A percentile compares a stretch with the other conserved stretches of the same genome.
These are phyloP conservation scores for Anastatica hierochuntica DNA, from an alignment of 345 rosid species.

Conservation along the genomic window DNA sequence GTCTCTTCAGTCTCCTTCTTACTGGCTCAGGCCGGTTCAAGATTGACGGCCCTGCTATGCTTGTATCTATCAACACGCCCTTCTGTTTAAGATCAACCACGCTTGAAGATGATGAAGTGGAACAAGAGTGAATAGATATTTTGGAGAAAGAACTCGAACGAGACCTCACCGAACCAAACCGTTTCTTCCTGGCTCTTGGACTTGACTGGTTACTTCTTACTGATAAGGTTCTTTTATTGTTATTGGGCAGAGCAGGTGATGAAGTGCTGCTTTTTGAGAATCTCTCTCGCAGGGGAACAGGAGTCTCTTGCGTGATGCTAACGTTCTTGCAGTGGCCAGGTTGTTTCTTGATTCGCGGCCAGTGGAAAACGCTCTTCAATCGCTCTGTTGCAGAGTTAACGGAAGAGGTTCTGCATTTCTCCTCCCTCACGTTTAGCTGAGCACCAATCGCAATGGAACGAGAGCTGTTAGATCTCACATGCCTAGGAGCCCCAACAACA, in stretches of 20 bases:
- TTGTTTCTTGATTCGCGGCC: slow-evolving; percentile 50
- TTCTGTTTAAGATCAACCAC: slow-evolving; percentile 54
- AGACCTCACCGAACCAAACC: slow-evolving; percentile 46
- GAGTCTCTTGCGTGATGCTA: slow-evolving; percentile 23
- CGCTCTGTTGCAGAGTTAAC: slow-evolving; percentile 46
- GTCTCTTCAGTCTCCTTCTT: slow-evolving; percentile 40
- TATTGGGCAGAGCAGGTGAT: slow-evolving; percentile 28
- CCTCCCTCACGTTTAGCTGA: slow-evolving; percentile 33
- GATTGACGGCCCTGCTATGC: slow-evolving; percentile 43
- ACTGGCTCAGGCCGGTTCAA: slow-evolving; percentile 24
- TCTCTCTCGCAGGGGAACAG: slow-evolving; percentile 55
- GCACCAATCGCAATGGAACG: slow-evolving; percentile 40
- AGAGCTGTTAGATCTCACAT: slow-evolving; percentile 41
- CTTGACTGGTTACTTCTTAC: slow-evolving; percentile 77
- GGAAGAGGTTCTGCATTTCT: slow-evolving; percentile 38
- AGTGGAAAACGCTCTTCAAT: slow-evolving; percentile 48
- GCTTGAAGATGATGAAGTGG: slow-evolving; percentile 35
- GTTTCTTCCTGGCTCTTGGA: slow-evolving; percentile 65
- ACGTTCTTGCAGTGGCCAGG: slow-evolving; percentile 23
- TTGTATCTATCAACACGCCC: slow-evolving; percentile 36
- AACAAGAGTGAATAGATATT: slow-evolving; percentile 38
- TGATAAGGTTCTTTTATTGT: slow-evolving; percentile 54
- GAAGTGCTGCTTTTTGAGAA: slow-evolving; percentile 36
- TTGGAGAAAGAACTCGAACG: slow-evolving; percentile 74
- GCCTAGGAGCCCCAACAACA: slow-evolving; percentile 33